These are phyloP conservation scores for Auriscalpium microsporum DNA, from an alignment of 768 basidiomycete species.

Conservation along the genomic window DNA sequence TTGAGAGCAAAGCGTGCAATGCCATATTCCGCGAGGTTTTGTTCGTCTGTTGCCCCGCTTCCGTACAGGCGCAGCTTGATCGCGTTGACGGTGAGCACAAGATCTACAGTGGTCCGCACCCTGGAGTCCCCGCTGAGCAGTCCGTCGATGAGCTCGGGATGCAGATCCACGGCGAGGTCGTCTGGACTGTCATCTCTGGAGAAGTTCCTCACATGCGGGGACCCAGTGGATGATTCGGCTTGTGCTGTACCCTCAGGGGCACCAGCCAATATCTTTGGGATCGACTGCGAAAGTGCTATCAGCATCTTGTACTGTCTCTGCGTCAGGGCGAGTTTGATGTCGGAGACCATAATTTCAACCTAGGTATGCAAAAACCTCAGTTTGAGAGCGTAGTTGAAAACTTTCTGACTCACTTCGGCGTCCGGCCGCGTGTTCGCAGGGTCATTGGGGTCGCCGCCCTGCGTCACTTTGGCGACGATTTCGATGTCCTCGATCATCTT, in stretches of 20 bases:
- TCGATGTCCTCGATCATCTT: slow-evolving; percentile 92
- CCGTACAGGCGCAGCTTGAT: slow-evolving; percentile 88
- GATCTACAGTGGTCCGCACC: slow-evolving; percentile 60
- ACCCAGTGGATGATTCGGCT: slow-evolving; percentile 17
- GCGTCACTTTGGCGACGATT: slow-evolving; percentile 58
- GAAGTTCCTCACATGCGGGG: slow-evolving; percentile 7
- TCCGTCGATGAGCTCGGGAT: slow-evolving; percentile 48
- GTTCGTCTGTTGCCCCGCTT: slow-evolving; percentile 43
- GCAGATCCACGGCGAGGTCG: slow-evolving; percentile 28
- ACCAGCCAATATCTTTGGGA: slow-evolving; percentile 55
- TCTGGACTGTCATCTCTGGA: slow-evolving; percentile 7
- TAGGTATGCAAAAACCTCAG: slow-evolving; percentile 21
- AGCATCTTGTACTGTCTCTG: slow-evolving; percentile 75
- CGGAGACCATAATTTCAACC: slow-evolving; percentile 70
- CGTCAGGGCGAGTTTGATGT: slow-evolving; percentile 77
- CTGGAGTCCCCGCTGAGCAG: slow-evolving; percentile 17
- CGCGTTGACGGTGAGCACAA: slow-evolving; percentile 59
- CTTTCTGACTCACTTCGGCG: slow-evolving; percentile 48
- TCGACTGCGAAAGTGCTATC: slow-evolving; percentile 54
- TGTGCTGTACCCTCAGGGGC: slow-evolving; percentile 34
- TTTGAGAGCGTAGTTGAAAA: background rate
- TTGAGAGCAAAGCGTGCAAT: slow-evolving; percentile 82
- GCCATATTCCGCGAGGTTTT: slow-evolving; percentile 63
- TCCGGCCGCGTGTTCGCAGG: slow-evolving; percentile 54
- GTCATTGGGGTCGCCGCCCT: slow-evolving; percentile 49